Base-by-base conservation (phyloP, 2,329 filamentous ascomycete species). In the Beauveria sp. region DNA sequence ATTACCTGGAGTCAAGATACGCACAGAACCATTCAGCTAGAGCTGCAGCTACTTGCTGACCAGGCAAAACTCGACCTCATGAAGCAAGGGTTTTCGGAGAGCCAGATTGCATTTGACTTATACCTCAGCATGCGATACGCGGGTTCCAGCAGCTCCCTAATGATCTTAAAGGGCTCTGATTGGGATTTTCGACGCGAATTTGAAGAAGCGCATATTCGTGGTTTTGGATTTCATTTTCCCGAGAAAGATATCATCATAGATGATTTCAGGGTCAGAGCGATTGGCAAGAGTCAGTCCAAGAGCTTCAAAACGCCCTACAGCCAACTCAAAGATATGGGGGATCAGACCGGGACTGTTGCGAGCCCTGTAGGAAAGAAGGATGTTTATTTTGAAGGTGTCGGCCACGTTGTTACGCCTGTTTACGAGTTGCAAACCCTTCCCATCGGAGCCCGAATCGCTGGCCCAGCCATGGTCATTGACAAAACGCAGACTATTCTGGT, bases 401-500 rank as follows among this genome's bases (percentile, higher is more conserved):
- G 69, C 2, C 65, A 66, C 49, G 64, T 70, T 22, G 64, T 70
- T n/a, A 69, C 68, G 0, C 64, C 66, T 16, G 64, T 72, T 0
- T 70, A 68, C 28, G 64, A 66, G 14, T 66, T 73, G 2, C 64
- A 69, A 9, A 61, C 63, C 7, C 61, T 71, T 0, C 20, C 60
- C 1, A 63, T 64, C 0, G 65, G 65, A 1, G 62, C 64, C 9
- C 56, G 60, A 3, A 52, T 71, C 7, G 12, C 51, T 3, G 75
- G 76, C 0, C 75, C 74, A 1, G 73, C 74, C 0, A 57, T 91
- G 63, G 80, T 91, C 59, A 86, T 86, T 47, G 88, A 87, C 70
- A 81, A 84, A 22, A 87, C 85, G 1, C 88, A 91, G 70, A 91
- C 89, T 0, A 89, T 91, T 62, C 84, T 92, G 3, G 82, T 93